Evolutionary conservation across 2,329 filamentous ascomycete genomes (phyloP), one percentile per base, ranked within the genome.

Genomic region (Aureobasidium pullulans): DNA sequence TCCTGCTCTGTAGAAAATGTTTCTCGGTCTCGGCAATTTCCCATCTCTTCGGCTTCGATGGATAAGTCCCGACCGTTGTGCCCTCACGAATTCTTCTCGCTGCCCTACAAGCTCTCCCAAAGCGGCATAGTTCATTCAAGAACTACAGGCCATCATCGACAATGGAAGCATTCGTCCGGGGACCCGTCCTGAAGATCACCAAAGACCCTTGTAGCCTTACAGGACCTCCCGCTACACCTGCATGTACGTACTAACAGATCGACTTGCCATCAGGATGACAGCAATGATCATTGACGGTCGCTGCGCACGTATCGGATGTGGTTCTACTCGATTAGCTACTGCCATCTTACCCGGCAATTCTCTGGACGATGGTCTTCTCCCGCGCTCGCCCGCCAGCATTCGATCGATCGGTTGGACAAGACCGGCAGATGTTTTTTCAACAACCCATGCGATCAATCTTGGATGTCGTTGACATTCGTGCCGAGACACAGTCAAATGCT

Each of bases 81-180:
- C 15, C 9, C 37, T 54, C 50, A 34, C 50, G 43, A 11, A 42
- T 32, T 42, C 50, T 54, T 23, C 50, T 43, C 29, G 36, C 28
- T 54, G 50, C 50, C 50, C 50, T 54, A 43, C 29, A 42, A 32
- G 28, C 50, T 5, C 28, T 43, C 36, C 37, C 28, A 54, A 54
- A 34, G 28, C 19, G 50, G 50, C 11, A 43, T 54, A 8, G 50
- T 15, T 9, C 19, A 23, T 9, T 39, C 4, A 15, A 52, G 8
- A 16, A 36, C 19, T 34, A 52, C 32, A 52, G 6, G 16, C 13
- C 48, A 7, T 4, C 34, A 52, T 11, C 36, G 23, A 52, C 28
- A 31, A 1, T 39, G 13, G 19, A 29, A 40, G 19, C 34, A 40
- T 31, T 48, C 44, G 44, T 34, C 29, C 44, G 44, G 28, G 28